These are phyloP conservation scores for Pleurotus ostreatus DNA, from an alignment of 768 basidiomycete species.

Conservation along the genomic window DNA sequence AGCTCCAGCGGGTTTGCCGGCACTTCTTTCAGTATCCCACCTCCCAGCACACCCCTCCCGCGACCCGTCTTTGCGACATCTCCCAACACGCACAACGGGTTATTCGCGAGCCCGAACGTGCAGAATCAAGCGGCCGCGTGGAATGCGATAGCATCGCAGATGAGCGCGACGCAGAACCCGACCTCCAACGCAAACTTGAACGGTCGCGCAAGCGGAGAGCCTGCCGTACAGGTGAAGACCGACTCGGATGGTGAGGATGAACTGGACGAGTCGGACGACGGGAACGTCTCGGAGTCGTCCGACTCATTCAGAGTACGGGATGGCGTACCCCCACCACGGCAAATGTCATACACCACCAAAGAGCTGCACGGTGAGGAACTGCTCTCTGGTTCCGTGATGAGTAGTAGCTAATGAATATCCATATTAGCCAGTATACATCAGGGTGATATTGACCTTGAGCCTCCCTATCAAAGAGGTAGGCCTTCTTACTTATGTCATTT, in stretches of 20 bases:
- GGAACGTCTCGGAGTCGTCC: conserved; percentile 32
- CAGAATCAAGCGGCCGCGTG: too few relatives aligned
- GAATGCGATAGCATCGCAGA: too few relatives aligned
- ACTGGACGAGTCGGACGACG: conserved; percentile 46
- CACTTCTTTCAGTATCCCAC: too few relatives aligned
- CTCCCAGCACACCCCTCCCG: too few relatives aligned
- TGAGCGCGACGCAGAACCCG: too few relatives aligned
- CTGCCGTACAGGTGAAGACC: background rate
- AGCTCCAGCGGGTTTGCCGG: too few relatives aligned
- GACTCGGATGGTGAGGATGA: conserved; percentile 29
- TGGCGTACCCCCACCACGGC: conserved; percentile 34
- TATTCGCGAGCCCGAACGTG: too few relatives aligned
- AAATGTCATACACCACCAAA: conserved; percentile 37
- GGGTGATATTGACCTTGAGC: conserved; percentile 65
- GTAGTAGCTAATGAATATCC: background rate
- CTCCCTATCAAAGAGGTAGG: conserved; percentile 70
- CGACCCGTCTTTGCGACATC: too few relatives aligned
- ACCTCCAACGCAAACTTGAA: background rate
- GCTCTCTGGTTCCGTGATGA: background rate
- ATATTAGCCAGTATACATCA: conserved; percentile 61
- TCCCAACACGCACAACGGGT: too few relatives aligned
- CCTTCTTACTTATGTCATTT: background rate
- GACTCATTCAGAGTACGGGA: conserved; percentile 40
- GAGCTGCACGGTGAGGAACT: conserved; percentile 41
- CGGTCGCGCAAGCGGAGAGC: too few relatives aligned